Base-by-base conservation (phyloP, 2,329 filamentous ascomycete species). In the Sordariomycetes sp. region DNA sequence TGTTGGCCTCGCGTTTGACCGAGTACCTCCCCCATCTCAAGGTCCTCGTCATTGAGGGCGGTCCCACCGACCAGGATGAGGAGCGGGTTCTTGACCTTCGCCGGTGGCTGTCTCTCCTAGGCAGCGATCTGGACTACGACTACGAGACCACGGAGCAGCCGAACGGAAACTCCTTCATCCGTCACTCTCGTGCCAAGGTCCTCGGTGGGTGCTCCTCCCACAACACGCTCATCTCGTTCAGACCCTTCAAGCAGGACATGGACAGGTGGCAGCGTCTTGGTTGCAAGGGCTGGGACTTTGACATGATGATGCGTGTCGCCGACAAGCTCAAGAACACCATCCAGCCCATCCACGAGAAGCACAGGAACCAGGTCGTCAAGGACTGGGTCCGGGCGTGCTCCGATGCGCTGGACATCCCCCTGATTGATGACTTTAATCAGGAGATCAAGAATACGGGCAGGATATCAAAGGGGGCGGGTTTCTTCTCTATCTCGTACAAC, bases 141-240 rank as follows among this genome's bases (percentile, higher is more conserved):
- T 96, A 96, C 73, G 83, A 83, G 67, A 96, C 90, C 48, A 90
- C 86, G 54, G 90, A 95, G 74, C 91, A 96, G 76, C 90, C 90
- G 62, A 94, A 84, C 76, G 90, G 90, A 69, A 96, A 96, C 78
- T 94, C 89, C 59, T 82, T 90, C 75, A 96, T 96, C 75, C 86
- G 90, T 63, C 91, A 96, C 76, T 95, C 91, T 16, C 87, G 91
- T 62, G 91, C 91, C 62, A 96, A 96, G 78, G 90, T 96, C 46
- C 81, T 96, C 34, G 91, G 91, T 64, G 91, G 91, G 64, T 96
- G 91, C 79, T 95, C 90, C 52, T 93, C 88, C 60, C 91, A 96
- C 80, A 96, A 96, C 75, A 96, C 91, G 22, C 79, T 96, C 66
- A 96, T 96, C 72, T 94, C 89, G 20, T 96, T 96, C 82, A 84